phyloP scores from a whole-genome alignment of 768 basidiomycete genomes.

The Serendipita sp. region DNA sequence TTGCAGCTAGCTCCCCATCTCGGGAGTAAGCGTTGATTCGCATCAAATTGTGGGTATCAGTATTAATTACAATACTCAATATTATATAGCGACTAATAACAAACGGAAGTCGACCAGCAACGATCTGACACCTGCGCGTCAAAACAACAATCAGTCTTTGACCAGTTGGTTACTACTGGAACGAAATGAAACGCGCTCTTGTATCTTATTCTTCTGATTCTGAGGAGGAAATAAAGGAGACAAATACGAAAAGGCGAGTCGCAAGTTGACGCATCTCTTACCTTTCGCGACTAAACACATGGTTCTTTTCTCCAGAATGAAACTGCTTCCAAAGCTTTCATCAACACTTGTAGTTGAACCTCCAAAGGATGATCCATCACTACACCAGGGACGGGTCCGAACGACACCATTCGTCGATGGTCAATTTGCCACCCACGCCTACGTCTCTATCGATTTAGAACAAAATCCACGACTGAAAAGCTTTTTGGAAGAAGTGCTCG shows the following conservation, averaged over 20 bases:
- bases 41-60: too few species aligned
- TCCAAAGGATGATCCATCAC: slow-evolving; percentile 55
- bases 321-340: slow-evolving; percentile 38
- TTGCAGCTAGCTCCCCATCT: too few species aligned
- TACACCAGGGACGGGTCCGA: slow-evolving; percentile 73
- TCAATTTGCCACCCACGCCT: slow-evolving; percentile 69
- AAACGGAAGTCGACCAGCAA: too few species aligned
- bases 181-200: not conserved
- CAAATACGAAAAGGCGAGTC: not conserved
- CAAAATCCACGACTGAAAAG: slow-evolving; percentile 23
- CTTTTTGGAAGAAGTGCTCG: slow-evolving; percentile 31
- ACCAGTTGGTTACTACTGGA: too few species aligned
- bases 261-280: not conserved
- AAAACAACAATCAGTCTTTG: too few species aligned
- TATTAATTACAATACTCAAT: too few species aligned
- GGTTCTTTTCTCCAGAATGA: slow-evolving; percentile 27
- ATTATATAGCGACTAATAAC: too few species aligned
- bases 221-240: not conserved
- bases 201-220: slow-evolving; percentile 3
- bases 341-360: slow-evolving; percentile 28
- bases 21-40: too few species aligned
- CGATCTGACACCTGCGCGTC: too few species aligned
- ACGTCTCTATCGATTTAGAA: slow-evolving; percentile 41
- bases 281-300: not conserved
- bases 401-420: slow-evolving; percentile 70